Percentiles rank a stretch among this genome's conserved stretches.
Conservation (phyloP, 139 green algal genomes). For the Nannochloris sp. region DNA sequence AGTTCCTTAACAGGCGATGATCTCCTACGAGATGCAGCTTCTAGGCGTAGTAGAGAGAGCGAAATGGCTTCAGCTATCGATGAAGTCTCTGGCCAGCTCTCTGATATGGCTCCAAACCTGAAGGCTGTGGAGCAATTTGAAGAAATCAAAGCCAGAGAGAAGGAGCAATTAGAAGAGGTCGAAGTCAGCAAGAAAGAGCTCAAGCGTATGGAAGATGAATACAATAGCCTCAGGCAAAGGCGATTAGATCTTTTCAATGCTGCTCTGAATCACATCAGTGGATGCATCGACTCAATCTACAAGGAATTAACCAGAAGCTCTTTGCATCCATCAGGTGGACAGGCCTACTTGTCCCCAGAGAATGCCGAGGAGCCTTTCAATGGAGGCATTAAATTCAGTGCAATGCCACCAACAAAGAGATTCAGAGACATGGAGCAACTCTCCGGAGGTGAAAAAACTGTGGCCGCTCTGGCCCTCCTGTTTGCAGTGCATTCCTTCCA, state of each 20-base stretch:
- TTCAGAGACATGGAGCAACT: slow-evolving; percentile 98
- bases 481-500: slow-evolving; percentile 93
- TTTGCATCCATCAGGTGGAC: slow-evolving; percentile 63
- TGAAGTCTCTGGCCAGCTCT: slow-evolving; percentile 36
- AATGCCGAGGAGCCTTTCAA: slow-evolving; percentile 79
- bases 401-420: slow-evolving; percentile 93
- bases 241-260: slow-evolving; percentile 71
- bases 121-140: slow-evolving; percentile 93
- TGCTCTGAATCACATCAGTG: slow-evolving; percentile 77
- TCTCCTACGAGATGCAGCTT: slow-evolving; percentile 10
- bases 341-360: slow-evolving; percentile 81
- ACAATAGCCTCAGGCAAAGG: slow-evolving; percentile 51
- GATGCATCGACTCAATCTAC: slow-evolving; percentile 87
- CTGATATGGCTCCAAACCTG: slow-evolving; percentile 64
- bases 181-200: slow-evolving; percentile 51
- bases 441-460: slow-evolving; percentile 77
- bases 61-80: slow-evolving; percentile 34
- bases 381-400: slow-evolving; percentile 83
- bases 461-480: slow-evolving; percentile 91
- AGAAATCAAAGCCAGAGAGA: slow-evolving; percentile 65
- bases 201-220: slow-evolving; percentile 38
- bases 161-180: slow-evolving; percentile 55
- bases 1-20: slow-evolving; percentile 23
- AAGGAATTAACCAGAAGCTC: slow-evolving; percentile 70
- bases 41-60: slow-evolving; percentile 20